phyloP scores from a whole-genome alignment of 441 rosid species.

The Kokia cookei region DNA sequence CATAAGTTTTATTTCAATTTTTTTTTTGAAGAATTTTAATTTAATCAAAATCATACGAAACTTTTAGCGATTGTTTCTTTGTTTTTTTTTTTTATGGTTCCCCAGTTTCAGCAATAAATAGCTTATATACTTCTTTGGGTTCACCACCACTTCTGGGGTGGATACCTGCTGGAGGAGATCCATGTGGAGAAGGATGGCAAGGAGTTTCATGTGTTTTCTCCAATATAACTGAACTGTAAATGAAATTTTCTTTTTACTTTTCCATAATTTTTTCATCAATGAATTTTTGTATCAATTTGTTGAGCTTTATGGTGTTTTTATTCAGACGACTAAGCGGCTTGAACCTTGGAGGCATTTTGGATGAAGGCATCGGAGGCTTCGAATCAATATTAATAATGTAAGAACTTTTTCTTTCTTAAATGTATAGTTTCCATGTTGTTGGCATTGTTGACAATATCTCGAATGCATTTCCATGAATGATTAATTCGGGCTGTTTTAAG shows the following conservation, averaged over 20 bases:
- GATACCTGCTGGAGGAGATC: constrained; percentile 88
- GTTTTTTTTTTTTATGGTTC: neutral
- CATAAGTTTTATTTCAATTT: neutral
- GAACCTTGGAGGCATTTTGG: constrained; percentile 64
- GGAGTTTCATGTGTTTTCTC: constrained; percentile 77
- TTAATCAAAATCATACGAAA: too few species aligned
- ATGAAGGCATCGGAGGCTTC: constrained; percentile 41
- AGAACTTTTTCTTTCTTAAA: constrained; percentile 16
- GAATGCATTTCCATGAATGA: neutral
- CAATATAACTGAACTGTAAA: constrained; percentile 74
- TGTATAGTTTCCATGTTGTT: neutral
- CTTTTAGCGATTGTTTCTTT: neutral
- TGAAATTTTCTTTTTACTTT: constrained; percentile 2
- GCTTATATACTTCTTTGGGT: constrained; percentile 53
- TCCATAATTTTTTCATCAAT: neutral
- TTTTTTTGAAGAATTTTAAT: too few species aligned
- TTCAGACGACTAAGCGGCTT: constrained; percentile 60
- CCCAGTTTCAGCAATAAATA: constrained; percentile 70
- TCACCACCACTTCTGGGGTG: constrained; percentile 65
- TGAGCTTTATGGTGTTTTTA: constrained; percentile 17
- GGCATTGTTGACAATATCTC: neutral
- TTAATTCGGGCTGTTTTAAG: neutral
- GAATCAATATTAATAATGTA: constrained; percentile 60
- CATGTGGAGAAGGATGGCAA: constrained; percentile 82
- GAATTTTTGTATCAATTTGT: neutral